Percentiles rank a stretch among this genome's conserved stretches.
These are phyloP conservation scores for Huntiella bhutanensis DNA, from an alignment of 2,329 filamentous ascomycete species.

Conservation along the genomic window DNA sequence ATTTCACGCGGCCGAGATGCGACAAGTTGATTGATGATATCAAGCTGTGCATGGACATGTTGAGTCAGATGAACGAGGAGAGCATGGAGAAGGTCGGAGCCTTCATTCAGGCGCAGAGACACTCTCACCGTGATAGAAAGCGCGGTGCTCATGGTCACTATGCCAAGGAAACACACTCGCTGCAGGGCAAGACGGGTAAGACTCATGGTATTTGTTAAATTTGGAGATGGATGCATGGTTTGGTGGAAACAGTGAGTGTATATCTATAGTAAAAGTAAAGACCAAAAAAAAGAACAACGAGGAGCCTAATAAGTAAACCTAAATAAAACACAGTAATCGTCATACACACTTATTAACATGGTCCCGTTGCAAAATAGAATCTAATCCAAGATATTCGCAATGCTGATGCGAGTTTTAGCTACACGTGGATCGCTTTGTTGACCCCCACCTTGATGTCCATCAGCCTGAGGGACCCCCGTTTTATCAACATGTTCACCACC, in stretches of 20 bases:
- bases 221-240: background rate
- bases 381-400: slow-evolving; percentile 26
- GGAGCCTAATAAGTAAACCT: background rate
- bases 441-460: background rate
- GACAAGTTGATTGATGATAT: slow-evolving; percentile 64
- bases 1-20: slow-evolving; percentile 68
- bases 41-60: slow-evolving; percentile 51
- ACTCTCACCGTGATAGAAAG: slow-evolving; percentile 32
- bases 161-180: slow-evolving; percentile 58
- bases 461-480: too few species aligned
- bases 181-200: slow-evolving; percentile 83
- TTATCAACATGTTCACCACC: background rate
- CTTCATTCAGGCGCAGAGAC: slow-evolving; percentile 37
- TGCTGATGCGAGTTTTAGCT: slow-evolving; percentile 21
- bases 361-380: background rate
- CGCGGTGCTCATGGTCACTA: slow-evolving; percentile 31
- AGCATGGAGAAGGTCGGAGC: slow-evolving; percentile 50
- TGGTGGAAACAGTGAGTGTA: background rate
- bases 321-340: too few species aligned
- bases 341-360: background rate
- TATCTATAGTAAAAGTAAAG: background rate
- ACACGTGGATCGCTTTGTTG: background rate
- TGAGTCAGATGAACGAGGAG: slow-evolving; percentile 57
- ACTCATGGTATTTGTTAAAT: slow-evolving; percentile 66
- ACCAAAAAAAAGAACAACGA: background rate